Base-by-base conservation (phyloP, 331 rosid species). In the Quercus tomentella region DNA sequence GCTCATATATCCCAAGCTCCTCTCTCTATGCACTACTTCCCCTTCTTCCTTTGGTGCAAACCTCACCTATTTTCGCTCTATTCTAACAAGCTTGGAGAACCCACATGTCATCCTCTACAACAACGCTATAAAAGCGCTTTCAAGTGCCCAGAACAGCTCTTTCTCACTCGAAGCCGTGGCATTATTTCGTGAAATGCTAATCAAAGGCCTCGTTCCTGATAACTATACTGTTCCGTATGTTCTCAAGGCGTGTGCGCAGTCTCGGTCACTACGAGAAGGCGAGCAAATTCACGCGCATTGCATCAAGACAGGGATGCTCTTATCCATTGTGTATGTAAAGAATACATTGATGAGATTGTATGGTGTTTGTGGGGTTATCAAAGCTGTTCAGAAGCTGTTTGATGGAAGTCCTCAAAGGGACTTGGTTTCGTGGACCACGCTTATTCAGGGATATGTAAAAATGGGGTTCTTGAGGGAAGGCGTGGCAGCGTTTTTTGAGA, bases 361-460 rank as follows among this genome's bases (percentile, higher is more conserved):
- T 16, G 75, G 77, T 3, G 85, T 86, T 21, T 86, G 87, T 37
- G 89, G 85, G 49, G 7, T 22, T 66, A 18, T 83, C 1, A 3
- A 75, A 16, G 22, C 43, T 9, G 89, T 55, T 28, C 81, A 60
- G 72, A 31, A 70, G 28, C 3, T 86, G 79, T 83, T 83, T 41
- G 85, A 71, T 21, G 83, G 25, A 86, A 54, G 72, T 83, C 78
- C 85, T 65, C 71, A 77, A 1, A 43, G 80, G 3, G 87, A 83
- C 33, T 70, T 86, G 72, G 85, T 86, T 31, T 77, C 87, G 12
- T 86, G 85, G 89, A 83, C 89, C 33, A 86, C 85, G 7, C 89
- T 86, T 18, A 68, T 83, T 78, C 89, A 83, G 63, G 81, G 77
- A 4, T 83, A 80, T 58, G 84, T 81, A 8, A 80, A 80, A 73